phyloP scores from a whole-genome alignment of 2,329 filamentous ascomycete species.

The Diaporthe batatas region DNA sequence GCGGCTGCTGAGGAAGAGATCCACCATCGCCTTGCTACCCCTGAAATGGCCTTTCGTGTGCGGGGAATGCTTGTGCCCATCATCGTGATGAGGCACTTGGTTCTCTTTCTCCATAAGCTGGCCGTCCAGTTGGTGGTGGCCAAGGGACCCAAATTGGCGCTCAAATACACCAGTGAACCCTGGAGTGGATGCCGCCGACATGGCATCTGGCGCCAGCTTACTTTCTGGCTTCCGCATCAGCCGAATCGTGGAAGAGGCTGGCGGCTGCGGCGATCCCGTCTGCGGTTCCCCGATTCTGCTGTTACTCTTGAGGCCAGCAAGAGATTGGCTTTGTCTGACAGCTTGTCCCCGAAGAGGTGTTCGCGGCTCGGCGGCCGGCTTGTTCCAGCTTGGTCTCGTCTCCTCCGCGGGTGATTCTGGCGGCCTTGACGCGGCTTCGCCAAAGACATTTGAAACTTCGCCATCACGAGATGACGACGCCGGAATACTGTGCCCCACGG shows the following conservation, averaged over 20 bases:
- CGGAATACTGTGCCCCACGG: background rate
- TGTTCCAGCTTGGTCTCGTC: background rate
- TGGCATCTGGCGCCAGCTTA: slow-evolving; percentile 15
- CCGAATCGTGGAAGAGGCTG: slow-evolving; percentile 35
- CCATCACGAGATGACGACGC: background rate
- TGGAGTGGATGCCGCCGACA: slow-evolving; percentile 33
- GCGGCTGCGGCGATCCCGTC: slow-evolving; percentile 36
- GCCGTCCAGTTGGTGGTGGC: background rate
- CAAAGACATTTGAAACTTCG: background rate
- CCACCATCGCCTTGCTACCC: slow-evolving; percentile 40
- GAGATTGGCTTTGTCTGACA: slow-evolving; percentile 27
- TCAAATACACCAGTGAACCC: slow-evolving; percentile 36
- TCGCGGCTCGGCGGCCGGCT: background rate
- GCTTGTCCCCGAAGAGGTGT: slow-evolving; percentile 29
- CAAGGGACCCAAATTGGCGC: slow-evolving; percentile 37
- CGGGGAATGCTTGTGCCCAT: background rate
- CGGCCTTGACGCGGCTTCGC: slow-evolving; percentile 4
- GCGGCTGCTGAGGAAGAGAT: slow-evolving; percentile 39
- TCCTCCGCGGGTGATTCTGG: slow-evolving; percentile 6
- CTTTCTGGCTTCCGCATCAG: slow-evolving; percentile 36
- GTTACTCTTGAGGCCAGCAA: slow-evolving; percentile 24
- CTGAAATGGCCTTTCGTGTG: background rate
- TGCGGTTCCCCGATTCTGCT: slow-evolving; percentile 17
- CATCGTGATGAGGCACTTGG: slow-evolving; percentile 5
- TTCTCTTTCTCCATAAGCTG: slow-evolving; percentile 36